These are phyloP conservation scores for Calocybe gangraenosa DNA, from an alignment of 768 basidiomycete genomes.

Conservation along the genomic window DNA sequence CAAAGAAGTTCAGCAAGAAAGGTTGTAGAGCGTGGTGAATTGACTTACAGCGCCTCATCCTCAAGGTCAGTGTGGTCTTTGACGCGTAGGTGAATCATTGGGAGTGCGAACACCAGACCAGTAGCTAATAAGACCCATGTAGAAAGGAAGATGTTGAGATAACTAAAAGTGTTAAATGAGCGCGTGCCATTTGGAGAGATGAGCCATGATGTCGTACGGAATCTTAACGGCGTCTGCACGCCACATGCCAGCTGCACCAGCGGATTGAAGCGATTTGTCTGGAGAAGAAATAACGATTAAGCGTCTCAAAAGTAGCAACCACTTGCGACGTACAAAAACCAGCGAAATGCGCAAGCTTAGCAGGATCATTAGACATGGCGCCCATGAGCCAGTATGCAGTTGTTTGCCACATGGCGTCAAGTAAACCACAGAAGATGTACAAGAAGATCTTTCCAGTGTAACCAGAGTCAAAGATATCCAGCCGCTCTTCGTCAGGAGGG, in stretches of 20 bases:
- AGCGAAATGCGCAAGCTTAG: conserved; percentile 73
- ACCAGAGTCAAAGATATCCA: conserved; percentile 53
- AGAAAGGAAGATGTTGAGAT: conserved; percentile 69
- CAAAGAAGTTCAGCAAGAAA: neutral
- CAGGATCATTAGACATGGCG: conserved; percentile 81
- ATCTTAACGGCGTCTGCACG: conserved; percentile 56
- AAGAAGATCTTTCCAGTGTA: conserved; percentile 60
- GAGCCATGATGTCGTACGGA: conserved; percentile 48
- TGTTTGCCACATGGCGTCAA: conserved; percentile 86
- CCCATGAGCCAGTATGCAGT: conserved; percentile 82
- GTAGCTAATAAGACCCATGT: conserved; percentile 67
- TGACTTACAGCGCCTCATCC: conserved; percentile 49
- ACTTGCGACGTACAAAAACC: conserved; percentile 64
- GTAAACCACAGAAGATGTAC: conserved; percentile 69
- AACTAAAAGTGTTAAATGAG: conserved; percentile 27
- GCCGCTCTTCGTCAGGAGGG: conserved; percentile 33
- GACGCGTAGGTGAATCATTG: conserved; percentile 71
- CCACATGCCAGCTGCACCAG: conserved; percentile 74
- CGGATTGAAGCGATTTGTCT: conserved; percentile 77
- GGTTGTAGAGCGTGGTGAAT: neutral
- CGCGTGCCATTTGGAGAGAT: neutral
- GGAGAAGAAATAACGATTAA: neutral
- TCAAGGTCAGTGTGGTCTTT: conserved; percentile 50
- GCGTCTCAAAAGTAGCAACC: neutral
- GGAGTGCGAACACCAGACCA: conserved; percentile 61